A percentile compares a stretch with the other conserved stretches of the same genome.
These are phyloP conservation scores for Mucor indicus DNA, from an alignment of 371 early-diverging fungal genomes.

Conservation along the genomic window DNA sequence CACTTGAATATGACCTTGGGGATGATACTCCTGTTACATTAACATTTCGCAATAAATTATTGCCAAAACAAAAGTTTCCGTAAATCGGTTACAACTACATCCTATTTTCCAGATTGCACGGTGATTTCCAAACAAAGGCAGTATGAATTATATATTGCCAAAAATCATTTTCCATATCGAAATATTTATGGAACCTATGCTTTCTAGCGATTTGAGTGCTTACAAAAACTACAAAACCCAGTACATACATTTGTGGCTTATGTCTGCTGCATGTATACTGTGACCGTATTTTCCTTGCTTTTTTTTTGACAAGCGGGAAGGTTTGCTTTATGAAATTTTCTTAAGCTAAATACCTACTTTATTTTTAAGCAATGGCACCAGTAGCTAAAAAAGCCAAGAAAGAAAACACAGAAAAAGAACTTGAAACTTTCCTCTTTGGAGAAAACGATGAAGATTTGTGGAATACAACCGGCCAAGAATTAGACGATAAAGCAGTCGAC, in stretches of 20 bases:
- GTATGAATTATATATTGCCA: slow-evolving; percentile 8
- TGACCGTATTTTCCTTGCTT: slow-evolving; percentile 2
- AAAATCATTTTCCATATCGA: no score
- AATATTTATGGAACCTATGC: no score
- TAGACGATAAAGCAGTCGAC: slow-evolving; percentile 12
- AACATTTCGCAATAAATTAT: slow-evolving; percentile 3
- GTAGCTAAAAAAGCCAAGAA: slow-evolving; percentile 21
- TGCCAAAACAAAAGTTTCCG: slow-evolving; percentile 1
- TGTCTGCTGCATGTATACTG: neutral
- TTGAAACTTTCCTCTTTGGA: slow-evolving; percentile 71
- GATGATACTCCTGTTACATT: slow-evolving; percentile 6
- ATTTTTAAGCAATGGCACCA: slow-evolving; percentile 12
- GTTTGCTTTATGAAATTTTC: no score
- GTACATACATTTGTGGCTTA: no score
- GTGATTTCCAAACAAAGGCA: slow-evolving; percentile 4
- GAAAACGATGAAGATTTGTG: slow-evolving; percentile 36
- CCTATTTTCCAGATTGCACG: slow-evolving; percentile 4
- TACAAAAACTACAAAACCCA: slow-evolving; percentile 6
- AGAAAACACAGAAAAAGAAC: slow-evolving; percentile 52
- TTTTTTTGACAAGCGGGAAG: no score
- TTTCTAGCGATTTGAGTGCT: slow-evolving; percentile 6
- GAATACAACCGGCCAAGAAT: slow-evolving; percentile 32
- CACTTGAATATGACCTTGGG: slow-evolving; percentile 9
- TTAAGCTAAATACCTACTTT: no score
- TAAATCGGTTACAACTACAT: slow-evolving; percentile 6